These are phyloP conservation scores for Deakozyma indianensis DNA, from an alignment of 805 yeast species.

Conservation along the genomic window DNA sequence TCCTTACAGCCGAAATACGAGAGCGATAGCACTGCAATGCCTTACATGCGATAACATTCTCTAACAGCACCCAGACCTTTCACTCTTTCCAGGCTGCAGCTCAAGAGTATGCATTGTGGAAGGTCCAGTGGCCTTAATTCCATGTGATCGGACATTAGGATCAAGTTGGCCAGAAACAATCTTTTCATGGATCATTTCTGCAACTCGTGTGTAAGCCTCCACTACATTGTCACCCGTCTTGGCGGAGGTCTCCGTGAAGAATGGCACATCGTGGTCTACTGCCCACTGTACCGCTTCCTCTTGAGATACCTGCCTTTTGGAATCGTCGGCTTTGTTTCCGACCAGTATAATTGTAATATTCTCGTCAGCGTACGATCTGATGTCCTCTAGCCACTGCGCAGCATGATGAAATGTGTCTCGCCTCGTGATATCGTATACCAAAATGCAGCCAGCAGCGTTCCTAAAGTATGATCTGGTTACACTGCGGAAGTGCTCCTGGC, in stretches of 20 bases:
- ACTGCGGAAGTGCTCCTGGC: conserved; percentile 24
- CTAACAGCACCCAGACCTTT: not conserved
- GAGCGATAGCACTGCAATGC: too few species aligned
- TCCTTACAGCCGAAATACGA: too few species aligned
- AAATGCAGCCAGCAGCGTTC: conserved; percentile 23
- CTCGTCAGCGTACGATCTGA: conserved; percentile 47
- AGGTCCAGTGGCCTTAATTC: conserved; percentile 9
- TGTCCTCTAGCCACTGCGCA: conserved; percentile 62
- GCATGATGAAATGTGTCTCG: conserved; percentile 20
- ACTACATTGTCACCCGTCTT: conserved; percentile 45
- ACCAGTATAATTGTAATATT: conserved; percentile 61
- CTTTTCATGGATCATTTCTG: conserved; percentile 18
- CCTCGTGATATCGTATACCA: conserved; percentile 24
- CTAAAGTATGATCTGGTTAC: conserved; percentile 23
- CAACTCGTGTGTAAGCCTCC: conserved; percentile 26
- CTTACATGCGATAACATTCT: not conserved
- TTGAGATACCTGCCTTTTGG: conserved; percentile 17
- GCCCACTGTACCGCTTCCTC: conserved; percentile 31
- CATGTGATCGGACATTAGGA: conserved; percentile 16
- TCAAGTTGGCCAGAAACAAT: conserved; percentile 18
- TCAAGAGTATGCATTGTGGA: not conserved
- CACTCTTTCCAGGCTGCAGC: not conserved
- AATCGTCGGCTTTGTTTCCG: conserved; percentile 60
- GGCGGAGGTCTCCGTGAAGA: conserved; percentile 43
- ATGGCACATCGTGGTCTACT: conserved; percentile 27